Conservation (phyloP, 2,329 filamentous ascomycete genomes). For the Colletotrichum spaethianum region DNA sequence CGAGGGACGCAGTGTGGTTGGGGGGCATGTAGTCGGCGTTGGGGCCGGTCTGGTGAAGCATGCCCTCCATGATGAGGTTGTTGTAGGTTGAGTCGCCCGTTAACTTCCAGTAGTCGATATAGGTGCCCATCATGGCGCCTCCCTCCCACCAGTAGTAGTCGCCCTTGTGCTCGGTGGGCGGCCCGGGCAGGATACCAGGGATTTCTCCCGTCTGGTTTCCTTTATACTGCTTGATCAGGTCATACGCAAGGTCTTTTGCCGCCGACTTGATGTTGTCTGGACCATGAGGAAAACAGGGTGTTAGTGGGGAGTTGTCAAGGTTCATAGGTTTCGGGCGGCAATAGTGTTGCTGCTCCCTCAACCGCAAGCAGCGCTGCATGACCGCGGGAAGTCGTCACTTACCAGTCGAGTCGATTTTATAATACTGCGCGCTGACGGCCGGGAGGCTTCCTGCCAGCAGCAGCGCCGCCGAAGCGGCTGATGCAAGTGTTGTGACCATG, state of each 20-base stretch:
- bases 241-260: slow-evolving; percentile 63
- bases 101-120: slow-evolving; percentile 79
- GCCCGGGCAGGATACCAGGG: slow-evolving; percentile 71
- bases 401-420: slow-evolving; percentile 52
- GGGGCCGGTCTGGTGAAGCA: slow-evolving; percentile 72
- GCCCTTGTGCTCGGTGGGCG: slow-evolving; percentile 61
- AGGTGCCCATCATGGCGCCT: slow-evolving; percentile 76
- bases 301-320: neutral
- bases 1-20: slow-evolving; percentile 71
- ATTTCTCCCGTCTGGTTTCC: slow-evolving; percentile 66
- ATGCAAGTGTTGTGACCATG: slow-evolving; percentile 38
- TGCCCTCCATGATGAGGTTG: slow-evolving; percentile 66
- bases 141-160: slow-evolving; percentile 84
- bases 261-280: slow-evolving; percentile 62
- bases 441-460: slow-evolving; percentile 34
- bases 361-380: neutral
- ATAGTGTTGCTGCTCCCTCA: neutral
- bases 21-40: slow-evolving; percentile 71
- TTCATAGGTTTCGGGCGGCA: neutral
- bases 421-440: slow-evolving; percentile 46
- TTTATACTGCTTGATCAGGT: slow-evolving; percentile 66
- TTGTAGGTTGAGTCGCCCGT: slow-evolving; percentile 77
- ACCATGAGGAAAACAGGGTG: neutral
- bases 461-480: slow-evolving; percentile 38
- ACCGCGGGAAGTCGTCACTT: slow-evolving; percentile 6